phyloP scores from a whole-genome alignment of 805 yeast species.

The Lipomyces kockii region DNA sequence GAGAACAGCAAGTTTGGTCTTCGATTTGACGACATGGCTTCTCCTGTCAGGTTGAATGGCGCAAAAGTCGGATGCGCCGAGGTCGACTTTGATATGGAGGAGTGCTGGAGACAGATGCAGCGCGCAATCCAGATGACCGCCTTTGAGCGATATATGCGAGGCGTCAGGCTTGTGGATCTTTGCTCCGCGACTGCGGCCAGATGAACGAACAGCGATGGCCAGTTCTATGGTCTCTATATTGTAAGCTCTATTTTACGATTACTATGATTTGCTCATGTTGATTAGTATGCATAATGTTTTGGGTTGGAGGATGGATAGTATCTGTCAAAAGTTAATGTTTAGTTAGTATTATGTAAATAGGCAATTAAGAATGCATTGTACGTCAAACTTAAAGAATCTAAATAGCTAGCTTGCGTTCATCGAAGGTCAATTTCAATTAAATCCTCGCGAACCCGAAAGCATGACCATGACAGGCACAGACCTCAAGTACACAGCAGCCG shows the following conservation, averaged over 20 bases:
- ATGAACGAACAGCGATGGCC: not conserved
- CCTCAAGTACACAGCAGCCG: no score
- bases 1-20: not conserved
- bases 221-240: no score
- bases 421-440: no score
- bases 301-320: not conserved
- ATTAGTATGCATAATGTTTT: not conserved
- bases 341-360: no score
- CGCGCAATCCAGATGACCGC: not conserved
- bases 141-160: not conserved
- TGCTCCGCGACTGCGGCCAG: not conserved
- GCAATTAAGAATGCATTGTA: no score
- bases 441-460: no score
- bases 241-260: no score
- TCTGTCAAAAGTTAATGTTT: not conserved
- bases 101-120: not conserved
- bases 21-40: constrained; percentile 2
- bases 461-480: no score
- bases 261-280: no score
- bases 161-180: not conserved
- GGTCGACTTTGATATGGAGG: not conserved
- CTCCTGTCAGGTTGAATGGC: not conserved
- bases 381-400: no score
- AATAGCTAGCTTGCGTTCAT: no score
- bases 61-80: not conserved